phyloP scores from a whole-genome alignment of 306 rosid species.

The Malus sylvestris region DNA sequence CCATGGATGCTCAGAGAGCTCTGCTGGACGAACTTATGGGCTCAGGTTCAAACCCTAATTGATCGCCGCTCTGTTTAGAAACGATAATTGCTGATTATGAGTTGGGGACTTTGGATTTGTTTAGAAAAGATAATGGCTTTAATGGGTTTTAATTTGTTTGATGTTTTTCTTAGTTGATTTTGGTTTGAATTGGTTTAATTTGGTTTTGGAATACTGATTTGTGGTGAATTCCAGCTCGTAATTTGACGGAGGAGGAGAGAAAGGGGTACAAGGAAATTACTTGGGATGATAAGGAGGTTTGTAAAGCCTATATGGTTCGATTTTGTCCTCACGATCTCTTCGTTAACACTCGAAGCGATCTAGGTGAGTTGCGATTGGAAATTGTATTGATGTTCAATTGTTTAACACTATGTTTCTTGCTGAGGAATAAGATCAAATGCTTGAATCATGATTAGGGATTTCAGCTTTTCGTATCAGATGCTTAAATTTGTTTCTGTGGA shows the following conservation, averaged over 20 bases:
- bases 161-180: not conserved
- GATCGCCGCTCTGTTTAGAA: not conserved
- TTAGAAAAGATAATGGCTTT: not conserved
- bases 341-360: slow-evolving; percentile 92
- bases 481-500: not conserved
- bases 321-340: slow-evolving; percentile 99
- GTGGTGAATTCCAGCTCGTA: slow-evolving; percentile 54
- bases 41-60: slow-evolving; percentile 44
- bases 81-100: not conserved
- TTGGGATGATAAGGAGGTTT: slow-evolving; percentile 94
- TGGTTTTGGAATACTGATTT: not conserved
- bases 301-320: slow-evolving; percentile 91
- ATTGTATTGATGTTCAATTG: not conserved
- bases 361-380: slow-evolving; percentile 45
- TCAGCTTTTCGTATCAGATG: not conserved
- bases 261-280: slow-evolving; percentile 72
- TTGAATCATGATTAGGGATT: not conserved
- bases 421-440: not conserved
- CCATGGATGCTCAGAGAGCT: slow-evolving; percentile 99
- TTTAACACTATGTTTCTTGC: not conserved
- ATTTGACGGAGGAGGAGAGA: slow-evolving; percentile 89
- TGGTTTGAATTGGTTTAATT: not conserved
- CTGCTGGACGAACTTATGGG: slow-evolving; percentile 98
- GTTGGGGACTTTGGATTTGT: not conserved
- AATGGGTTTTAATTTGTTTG: not conserved